phyloP scores from a whole-genome alignment of 2,329 filamentous ascomycete species.

The Calonectria leucothoes region DNA sequence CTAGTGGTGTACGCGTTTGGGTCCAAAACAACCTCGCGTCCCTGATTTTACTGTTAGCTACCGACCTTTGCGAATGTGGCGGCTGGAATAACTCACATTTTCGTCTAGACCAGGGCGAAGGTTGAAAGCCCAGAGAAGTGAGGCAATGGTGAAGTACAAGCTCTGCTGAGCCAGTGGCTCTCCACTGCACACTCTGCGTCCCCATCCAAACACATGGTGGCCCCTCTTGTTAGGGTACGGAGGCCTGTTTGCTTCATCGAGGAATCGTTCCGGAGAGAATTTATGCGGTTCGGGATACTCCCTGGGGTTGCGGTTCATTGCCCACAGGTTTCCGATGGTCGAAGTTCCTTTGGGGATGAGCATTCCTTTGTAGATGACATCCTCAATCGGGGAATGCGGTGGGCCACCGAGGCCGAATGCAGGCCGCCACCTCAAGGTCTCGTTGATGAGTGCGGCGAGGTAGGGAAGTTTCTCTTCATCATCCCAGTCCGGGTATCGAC shows the following conservation, averaged over 20 bases:
- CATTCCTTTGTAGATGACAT: conserved; percentile 12
- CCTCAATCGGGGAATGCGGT: conserved; percentile 9
- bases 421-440: conserved; percentile 18
- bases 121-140: conserved; percentile 19
- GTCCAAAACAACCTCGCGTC: neutral
- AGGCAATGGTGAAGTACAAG: conserved; percentile 11
- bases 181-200: conserved; percentile 23
- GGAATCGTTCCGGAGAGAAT: conserved; percentile 18
- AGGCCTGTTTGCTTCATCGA: conserved; percentile 11
- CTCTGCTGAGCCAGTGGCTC: conserved; percentile 17
- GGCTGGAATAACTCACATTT: neutral
- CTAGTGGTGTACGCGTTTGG: neutral
- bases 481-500: conserved; percentile 11
- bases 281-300: conserved; percentile 14
- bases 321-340: conserved; percentile 15
- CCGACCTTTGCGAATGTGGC: too few relatives aligned
- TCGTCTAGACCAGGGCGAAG: conserved; percentile 15
- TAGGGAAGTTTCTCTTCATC: conserved; percentile 13
- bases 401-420: conserved; percentile 18
- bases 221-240: conserved; percentile 20
- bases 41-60: neutral
- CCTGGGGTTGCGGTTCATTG: conserved; percentile 18
- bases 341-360: conserved; percentile 12
- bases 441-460: conserved; percentile 4
- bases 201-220: conserved; percentile 19